Evolutionary conservation across 352 stramenopile genomes (phyloP), one percentile per base, ranked within the genome.

Genomic region (Thraustochytrium striatum): DNA sequence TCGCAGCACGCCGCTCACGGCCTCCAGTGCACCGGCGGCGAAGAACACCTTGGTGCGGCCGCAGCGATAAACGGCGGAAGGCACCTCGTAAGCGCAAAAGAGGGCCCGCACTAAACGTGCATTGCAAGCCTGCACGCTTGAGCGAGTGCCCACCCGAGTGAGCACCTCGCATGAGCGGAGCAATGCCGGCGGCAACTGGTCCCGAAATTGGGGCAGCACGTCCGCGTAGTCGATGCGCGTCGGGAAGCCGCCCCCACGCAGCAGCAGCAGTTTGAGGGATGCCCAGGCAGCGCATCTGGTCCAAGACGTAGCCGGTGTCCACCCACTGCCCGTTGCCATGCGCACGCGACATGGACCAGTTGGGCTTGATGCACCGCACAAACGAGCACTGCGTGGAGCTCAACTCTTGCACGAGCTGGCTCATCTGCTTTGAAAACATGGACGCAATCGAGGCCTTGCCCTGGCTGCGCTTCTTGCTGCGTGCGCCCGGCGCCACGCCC

Each of bases 331-430:
- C 58, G 8, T 69, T 25, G 44, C 83, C 28, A n/a, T 50, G 52
- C 1, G 57, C 70, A 28, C 70, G 55, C 1, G 28, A 9, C 88
- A 92, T 91, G 33, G 88, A 72, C 21, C 87, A 83, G 69, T 92
- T 92, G 32, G 88, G 88, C 83, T 92, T 92, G 82, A 92, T 92
- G 65, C 88, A 92, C 16, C 88, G 88, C 52, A 92, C 91, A 59
- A 92, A 92, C 72, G 91, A 91, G 83, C 88, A 92, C 11, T 88
- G 86, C 13, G 88, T 92, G 3, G 87, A 81, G 78, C 91, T 86
- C 9, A 92, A 81, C 33, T 89, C 91, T 72, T 90, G 86, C 33
- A 92, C 88, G 7, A 92, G 86, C 39, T 89, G 84, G 50, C 90
- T 83, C 84, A 92, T 92, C 72, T 92, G 88, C 55, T 84, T 86